These are phyloP conservation scores for Tephrocybe sp. DNA, from an alignment of 768 basidiomycete genomes.

Conservation along the genomic window DNA sequence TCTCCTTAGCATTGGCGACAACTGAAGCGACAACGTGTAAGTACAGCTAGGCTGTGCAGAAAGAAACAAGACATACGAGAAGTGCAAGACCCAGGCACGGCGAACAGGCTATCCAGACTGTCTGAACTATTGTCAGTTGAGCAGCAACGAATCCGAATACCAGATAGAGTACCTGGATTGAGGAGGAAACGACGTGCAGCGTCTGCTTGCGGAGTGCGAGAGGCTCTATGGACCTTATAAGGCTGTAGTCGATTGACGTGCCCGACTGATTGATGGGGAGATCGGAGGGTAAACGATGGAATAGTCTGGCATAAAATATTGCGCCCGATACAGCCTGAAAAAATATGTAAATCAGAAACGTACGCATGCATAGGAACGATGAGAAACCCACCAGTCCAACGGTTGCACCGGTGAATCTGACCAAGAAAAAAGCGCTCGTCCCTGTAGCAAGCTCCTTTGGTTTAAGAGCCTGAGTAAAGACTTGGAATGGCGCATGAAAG, in stretches of 20 bases:
- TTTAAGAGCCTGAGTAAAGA: conserved; percentile 65
- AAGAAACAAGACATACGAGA: conserved; percentile 38
- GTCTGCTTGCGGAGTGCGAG: conserved; percentile 41
- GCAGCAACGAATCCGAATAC: not conserved
- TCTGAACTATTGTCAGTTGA: conserved; percentile 33
- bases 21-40: conserved; percentile 22
- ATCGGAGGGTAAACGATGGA: conserved; percentile 45
- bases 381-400: conserved; percentile 62
- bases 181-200: conserved; percentile 51
- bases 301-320: conserved; percentile 58
- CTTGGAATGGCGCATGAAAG: conserved; percentile 83
- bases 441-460: conserved; percentile 70
- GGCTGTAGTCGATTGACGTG: conserved; percentile 54
- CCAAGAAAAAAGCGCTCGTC: conserved; percentile 85
- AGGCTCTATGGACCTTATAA: conserved; percentile 45
- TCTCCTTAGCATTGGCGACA: conserved; percentile 38
- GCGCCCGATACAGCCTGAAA: conserved; percentile 73
- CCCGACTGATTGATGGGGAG: conserved; percentile 37
- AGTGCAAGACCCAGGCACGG: conserved; percentile 67
- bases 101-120: conserved; percentile 71
- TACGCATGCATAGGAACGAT: not conserved
- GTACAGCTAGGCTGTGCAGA: not conserved
- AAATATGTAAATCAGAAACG: conserved; percentile 16
- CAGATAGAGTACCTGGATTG: conserved; percentile 54
- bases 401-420: conserved; percentile 84